Percentiles rank a stretch among this genome's conserved stretches.
Evolutionary conservation across 768 basidiomycete genomes (phyloP).

Genomic region (Rubroboletus satanas): DNA sequence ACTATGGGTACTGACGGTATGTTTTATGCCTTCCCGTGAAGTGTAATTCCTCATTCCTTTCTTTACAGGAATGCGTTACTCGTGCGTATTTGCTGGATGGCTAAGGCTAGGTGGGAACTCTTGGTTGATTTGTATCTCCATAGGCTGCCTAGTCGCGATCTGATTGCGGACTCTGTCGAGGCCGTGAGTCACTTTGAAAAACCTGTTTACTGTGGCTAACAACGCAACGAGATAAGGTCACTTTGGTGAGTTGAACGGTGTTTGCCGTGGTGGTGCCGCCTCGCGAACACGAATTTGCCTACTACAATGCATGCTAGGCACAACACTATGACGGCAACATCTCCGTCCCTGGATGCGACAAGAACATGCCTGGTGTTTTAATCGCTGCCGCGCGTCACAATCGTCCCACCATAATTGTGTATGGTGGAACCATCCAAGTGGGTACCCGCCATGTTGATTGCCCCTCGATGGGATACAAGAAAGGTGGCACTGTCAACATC

Average conservation of each 20-base stretch:
- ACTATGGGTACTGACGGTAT: slow-evolving; percentile 86
- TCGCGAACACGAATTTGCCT: not conserved
- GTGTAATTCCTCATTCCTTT: not conserved
- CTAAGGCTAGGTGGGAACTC: not conserved
- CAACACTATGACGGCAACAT: slow-evolving; percentile 90
- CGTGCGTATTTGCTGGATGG: slow-evolving; percentile 43
- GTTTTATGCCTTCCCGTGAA: slow-evolving; percentile 14
- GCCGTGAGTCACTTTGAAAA: slow-evolving; percentile 43
- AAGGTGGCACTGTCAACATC: slow-evolving; percentile 82
- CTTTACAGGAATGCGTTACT: slow-evolving; percentile 75
- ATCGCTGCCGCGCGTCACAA: slow-evolving; percentile 87
- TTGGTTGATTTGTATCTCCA: not conserved
- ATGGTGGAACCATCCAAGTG: slow-evolving; percentile 80
- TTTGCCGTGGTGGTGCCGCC: not conserved
- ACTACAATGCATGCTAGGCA: slow-evolving; percentile 42
- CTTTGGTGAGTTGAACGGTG: slow-evolving; percentile 40
- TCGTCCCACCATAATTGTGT: slow-evolving; percentile 82
- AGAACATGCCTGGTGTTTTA: slow-evolving; percentile 89
- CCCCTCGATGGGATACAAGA: slow-evolving; percentile 68
- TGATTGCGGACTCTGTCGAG: slow-evolving; percentile 89
- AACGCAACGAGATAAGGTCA: slow-evolving; percentile 38
- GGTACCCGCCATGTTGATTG: slow-evolving; percentile 78
- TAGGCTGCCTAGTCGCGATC: slow-evolving; percentile 80
- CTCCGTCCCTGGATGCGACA: slow-evolving; percentile 84
- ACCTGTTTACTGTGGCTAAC: slow-evolving; percentile 5